Evolutionary conservation across 1,284 basidiomycete genomes (phyloP).

Genomic region (Cutaneotrichosporon sp.): DNA sequence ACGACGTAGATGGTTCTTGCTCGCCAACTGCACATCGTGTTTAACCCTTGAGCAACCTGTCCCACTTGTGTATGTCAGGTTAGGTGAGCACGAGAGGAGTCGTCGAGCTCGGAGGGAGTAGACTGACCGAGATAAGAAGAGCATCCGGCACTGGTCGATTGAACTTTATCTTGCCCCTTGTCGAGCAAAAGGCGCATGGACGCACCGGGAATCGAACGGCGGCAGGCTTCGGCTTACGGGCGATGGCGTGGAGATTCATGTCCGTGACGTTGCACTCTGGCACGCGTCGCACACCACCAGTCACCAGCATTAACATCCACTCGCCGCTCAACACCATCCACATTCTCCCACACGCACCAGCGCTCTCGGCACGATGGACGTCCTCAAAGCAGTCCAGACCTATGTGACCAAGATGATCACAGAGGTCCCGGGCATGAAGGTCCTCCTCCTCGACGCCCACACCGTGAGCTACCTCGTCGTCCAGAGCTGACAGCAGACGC

Average conservation of each 20-base stretch:
- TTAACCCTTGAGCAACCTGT: too few relatives aligned
- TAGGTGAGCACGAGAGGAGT: too few relatives aligned
- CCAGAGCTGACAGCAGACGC: slow-evolving; percentile 64
- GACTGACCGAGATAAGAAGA: background rate
- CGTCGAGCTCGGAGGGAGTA: too few relatives aligned
- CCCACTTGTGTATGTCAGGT: too few relatives aligned
- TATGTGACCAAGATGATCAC: slow-evolving; percentile 91
- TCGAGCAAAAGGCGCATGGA: background rate
- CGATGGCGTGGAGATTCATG: background rate
- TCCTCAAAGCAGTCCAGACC: slow-evolving; percentile 89
- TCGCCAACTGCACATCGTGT: too few relatives aligned
- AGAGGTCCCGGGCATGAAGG: slow-evolving; percentile 89
- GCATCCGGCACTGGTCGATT: too few relatives aligned
- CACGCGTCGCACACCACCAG: background rate
- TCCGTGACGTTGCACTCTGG: slow-evolving; percentile 5
- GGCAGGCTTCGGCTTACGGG: too few relatives aligned
- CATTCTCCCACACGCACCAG: background rate
- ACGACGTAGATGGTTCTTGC: too few relatives aligned
- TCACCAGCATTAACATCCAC: background rate
- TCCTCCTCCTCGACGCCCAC: slow-evolving; percentile 91
- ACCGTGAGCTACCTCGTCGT: slow-evolving; percentile 67
- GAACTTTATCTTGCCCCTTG: background rate
- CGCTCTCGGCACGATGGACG: slow-evolving; percentile 68
- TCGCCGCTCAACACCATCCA: background rate
- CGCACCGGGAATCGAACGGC: background rate